Evolutionary conservation across 805 yeast species (phyloP).

Genomic region (Yueomyces sp.): DNA sequence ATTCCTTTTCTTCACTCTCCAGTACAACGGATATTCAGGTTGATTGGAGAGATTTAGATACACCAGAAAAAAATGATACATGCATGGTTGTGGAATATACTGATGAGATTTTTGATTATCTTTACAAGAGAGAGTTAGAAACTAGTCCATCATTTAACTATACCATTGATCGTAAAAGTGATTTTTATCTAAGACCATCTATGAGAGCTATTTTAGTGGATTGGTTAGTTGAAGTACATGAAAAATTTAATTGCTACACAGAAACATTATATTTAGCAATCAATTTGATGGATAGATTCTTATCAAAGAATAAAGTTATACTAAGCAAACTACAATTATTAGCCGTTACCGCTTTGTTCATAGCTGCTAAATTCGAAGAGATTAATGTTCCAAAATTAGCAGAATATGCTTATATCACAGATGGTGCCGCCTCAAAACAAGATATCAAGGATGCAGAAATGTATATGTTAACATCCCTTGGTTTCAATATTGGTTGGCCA

Average conservation of each 20-base stretch:
- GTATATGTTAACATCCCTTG: constrained; percentile 54
- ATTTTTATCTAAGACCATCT: constrained; percentile 59
- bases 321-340: constrained; percentile 71
- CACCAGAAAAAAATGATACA: constrained; percentile 61
- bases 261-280: constrained; percentile 77
- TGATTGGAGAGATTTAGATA: constrained; percentile 42
- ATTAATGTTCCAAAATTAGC: constrained; percentile 76
- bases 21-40: background rate
- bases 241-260: constrained; percentile 67
- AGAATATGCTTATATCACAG: constrained; percentile 79
- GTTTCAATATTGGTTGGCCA: constrained; percentile 71
- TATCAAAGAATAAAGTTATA: constrained; percentile 60
- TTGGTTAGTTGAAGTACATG: constrained; percentile 86
- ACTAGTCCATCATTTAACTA: constrained; percentile 65
- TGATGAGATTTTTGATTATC: constrained; percentile 66
- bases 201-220: constrained; percentile 84
- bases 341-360: constrained; percentile 75
- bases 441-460: constrained; percentile 78
- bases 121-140: constrained; percentile 51
- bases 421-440: constrained; percentile 68
- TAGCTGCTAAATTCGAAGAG: constrained; percentile 90
- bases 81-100: constrained; percentile 85
- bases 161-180: constrained; percentile 33
- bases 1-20: background rate
- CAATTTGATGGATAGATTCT: constrained; percentile 76